phyloP scores from a whole-genome alignment of 176 grass and related monocot genomes.

The Puccinellia tenuiflora region DNA sequence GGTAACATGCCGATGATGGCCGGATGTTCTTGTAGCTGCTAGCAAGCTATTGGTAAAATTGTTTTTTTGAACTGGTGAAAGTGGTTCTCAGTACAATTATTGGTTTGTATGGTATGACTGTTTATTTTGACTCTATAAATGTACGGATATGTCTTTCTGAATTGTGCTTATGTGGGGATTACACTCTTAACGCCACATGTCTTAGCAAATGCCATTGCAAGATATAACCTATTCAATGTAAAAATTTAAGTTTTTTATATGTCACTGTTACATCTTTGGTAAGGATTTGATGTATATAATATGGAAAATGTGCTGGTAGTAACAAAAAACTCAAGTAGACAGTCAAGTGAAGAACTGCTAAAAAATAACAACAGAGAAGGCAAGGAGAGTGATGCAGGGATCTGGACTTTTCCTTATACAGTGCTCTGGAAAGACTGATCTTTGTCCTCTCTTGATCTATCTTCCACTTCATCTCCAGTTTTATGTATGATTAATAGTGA shows the following conservation, averaged over 20 bases:
- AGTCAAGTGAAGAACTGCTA: not conserved
- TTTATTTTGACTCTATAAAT: not conserved
- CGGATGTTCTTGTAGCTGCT: constrained; percentile 11
- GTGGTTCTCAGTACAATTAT: constrained; percentile 1
- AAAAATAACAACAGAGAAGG: not conserved
- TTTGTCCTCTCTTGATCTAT: not conserved
- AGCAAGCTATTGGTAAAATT: not conserved
- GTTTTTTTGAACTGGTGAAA: not conserved
- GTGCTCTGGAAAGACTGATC: not conserved
- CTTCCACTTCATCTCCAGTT: not conserved
- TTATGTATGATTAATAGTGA: not conserved
- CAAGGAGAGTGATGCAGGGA: not conserved
- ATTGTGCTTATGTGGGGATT: not conserved
- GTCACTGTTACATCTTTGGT: not conserved
- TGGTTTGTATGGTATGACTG: not conserved
- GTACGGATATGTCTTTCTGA: not conserved
- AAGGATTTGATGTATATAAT: not conserved
- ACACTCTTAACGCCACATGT: not conserved
- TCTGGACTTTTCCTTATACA: not conserved
- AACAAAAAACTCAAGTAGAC: not conserved
- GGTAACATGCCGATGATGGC: not conserved
- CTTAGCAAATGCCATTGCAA: not conserved
- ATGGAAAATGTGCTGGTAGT: not conserved
- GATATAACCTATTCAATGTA: not conserved
- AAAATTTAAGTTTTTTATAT: not conserved